phyloP scores from a whole-genome alignment of 352 stramenopile genomes.

The Phytophthora boehmeriae region DNA sequence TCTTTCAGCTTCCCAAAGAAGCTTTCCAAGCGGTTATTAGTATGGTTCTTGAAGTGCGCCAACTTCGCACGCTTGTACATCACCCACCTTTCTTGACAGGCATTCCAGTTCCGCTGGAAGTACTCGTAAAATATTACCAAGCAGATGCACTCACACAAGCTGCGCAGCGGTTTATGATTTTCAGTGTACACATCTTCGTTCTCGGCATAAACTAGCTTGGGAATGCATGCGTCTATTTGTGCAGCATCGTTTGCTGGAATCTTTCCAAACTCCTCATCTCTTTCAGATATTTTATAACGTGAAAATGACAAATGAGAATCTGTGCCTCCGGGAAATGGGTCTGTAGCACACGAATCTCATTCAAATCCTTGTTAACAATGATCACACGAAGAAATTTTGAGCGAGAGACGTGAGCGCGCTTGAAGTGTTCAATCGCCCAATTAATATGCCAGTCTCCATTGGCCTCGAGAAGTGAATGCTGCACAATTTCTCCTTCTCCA shows the following conservation, averaged over 20 bases:
- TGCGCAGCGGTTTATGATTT: not conserved
- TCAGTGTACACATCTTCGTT: slow-evolving; percentile 5
- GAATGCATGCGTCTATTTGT: slow-evolving; percentile 10
- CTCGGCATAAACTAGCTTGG: slow-evolving; percentile 28
- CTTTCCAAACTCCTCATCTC: slow-evolving; percentile 19
- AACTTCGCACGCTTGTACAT: slow-evolving; percentile 15
- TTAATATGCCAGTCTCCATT: slow-evolving; percentile 26
- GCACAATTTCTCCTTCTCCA: slow-evolving; percentile 4
- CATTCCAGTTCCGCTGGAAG: slow-evolving; percentile 31
- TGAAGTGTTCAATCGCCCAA: slow-evolving; percentile 7
- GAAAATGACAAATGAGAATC: slow-evolving; percentile 23
- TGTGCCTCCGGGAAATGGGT: slow-evolving; percentile 12
- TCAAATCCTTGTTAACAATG: slow-evolving; percentile 20
- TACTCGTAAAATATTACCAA: slow-evolving; percentile 21
- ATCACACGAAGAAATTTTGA: slow-evolving; percentile 8
- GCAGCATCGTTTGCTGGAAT: slow-evolving; percentile 20
- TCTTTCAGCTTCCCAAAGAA: slow-evolving; percentile 36
- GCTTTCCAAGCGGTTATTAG: slow-evolving; percentile 36
- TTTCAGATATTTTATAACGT: slow-evolving; percentile 27
- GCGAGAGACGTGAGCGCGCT: not conserved
- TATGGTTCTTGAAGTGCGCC: slow-evolving; percentile 32
- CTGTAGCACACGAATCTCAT: slow-evolving; percentile 21
- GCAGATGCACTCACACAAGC: slow-evolving; percentile 1
- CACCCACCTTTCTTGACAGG: slow-evolving; percentile 27
- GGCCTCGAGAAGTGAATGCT: slow-evolving; percentile 12